Percentiles rank a stretch among this genome's conserved stretches.
Conservation (phyloP, 1,139 yeast genomes). For the Nakaseomyces kungkrabaensis region DNA sequence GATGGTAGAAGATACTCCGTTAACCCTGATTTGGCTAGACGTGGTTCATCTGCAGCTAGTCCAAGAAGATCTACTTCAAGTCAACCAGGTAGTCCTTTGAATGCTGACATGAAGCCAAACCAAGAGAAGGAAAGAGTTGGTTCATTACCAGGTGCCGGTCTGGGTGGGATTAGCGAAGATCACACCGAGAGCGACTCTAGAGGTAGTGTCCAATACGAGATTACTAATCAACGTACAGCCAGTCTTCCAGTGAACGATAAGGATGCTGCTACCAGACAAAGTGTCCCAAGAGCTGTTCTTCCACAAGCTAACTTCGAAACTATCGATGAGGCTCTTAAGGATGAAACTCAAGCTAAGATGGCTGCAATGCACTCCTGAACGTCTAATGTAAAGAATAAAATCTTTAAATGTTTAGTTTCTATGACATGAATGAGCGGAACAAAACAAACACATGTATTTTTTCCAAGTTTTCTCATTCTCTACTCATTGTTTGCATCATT, state of each 20-base stretch:
- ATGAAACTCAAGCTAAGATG: neutral
- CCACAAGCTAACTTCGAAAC: neutral
- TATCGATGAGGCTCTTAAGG: neutral
- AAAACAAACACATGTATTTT: too few relatives aligned
- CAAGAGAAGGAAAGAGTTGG: neutral
- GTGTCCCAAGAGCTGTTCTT: neutral
- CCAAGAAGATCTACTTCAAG: neutral
- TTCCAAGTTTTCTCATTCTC: too few relatives aligned
- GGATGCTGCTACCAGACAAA: neutral
- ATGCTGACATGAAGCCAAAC: neutral
- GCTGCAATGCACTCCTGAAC: neutral
- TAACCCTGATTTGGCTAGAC: neutral
- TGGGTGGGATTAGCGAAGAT: neutral
- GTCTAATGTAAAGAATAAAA: neutral
- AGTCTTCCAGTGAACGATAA: slow-evolving; percentile 2
- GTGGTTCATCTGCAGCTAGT: neutral
- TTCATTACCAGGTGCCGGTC: neutral
- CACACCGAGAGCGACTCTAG: neutral
- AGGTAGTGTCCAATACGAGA: neutral
- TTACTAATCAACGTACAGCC: neutral
- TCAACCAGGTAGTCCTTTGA: slow-evolving; percentile 1
- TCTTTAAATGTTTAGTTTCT: neutral
- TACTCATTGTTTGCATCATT: too few relatives aligned
- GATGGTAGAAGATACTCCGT: slow-evolving; percentile 2
- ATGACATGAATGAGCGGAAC: too few relatives aligned